Evolutionary conservation across 1,284 basidiomycete species (phyloP).

Genomic region (Leccinum pachyderme): DNA sequence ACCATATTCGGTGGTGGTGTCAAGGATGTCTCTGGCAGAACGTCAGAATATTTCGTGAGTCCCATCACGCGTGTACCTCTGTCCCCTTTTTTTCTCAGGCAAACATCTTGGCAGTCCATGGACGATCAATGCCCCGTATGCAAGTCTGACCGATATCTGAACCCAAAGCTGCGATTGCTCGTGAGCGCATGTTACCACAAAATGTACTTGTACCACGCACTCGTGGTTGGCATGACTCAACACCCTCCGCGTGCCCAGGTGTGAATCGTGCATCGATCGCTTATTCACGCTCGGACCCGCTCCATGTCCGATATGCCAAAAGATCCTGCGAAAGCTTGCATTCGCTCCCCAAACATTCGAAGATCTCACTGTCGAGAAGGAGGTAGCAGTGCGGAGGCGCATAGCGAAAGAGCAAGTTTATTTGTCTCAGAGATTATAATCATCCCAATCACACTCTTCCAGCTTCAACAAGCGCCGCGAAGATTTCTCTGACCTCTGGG

Average conservation of each 20-base stretch:
- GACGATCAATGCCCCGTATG: slow-evolving; percentile 97
- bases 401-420: slow-evolving; percentile 75
- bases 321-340: slow-evolving; percentile 88
- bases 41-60: slow-evolving; percentile 73
- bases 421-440: not conserved
- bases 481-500: slow-evolving; percentile 80
- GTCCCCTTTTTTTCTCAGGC: slow-evolving; percentile 6
- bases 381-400: slow-evolving; percentile 85
- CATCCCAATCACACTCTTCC: not conserved
- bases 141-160: slow-evolving; percentile 94
- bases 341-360: slow-evolving; percentile 98
- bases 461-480: slow-evolving; percentile 93
- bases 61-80: not conserved
- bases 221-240: slow-evolving; percentile 11
- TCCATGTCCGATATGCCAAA: slow-evolving; percentile 92
- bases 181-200: slow-evolving; percentile 99
- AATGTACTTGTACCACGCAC: slow-evolving; percentile 58
- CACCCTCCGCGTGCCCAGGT: slow-evolving; percentile 52
- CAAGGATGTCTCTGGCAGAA: slow-evolving; percentile 78
- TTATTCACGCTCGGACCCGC: slow-evolving; percentile 95
- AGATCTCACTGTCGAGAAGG: slow-evolving; percentile 94
- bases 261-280: slow-evolving; percentile 96
- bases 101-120: slow-evolving; percentile 59
- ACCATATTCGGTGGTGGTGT: slow-evolving; percentile 77
- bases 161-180: slow-evolving; percentile 89